phyloP scores from a whole-genome alignment of 73 alveolate species.

The Paramecium sonneborni region DNA sequence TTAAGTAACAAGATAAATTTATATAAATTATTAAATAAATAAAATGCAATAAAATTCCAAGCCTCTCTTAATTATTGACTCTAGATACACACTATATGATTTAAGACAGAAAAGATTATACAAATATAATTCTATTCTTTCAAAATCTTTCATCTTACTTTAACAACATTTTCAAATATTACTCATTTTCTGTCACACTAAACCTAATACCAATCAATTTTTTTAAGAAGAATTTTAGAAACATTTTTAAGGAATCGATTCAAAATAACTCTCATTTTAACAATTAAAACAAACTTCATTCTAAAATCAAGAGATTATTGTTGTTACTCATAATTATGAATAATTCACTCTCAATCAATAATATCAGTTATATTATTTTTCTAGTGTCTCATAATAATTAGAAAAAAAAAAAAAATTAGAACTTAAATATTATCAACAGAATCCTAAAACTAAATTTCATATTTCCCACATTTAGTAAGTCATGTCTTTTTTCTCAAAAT shows the following conservation, averaged over 20 bases:
- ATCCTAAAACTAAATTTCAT: neutral
- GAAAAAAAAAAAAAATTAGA: neutral
- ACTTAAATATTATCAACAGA: neutral
- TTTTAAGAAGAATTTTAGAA: neutral
- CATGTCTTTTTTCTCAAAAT: neutral
- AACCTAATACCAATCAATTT: neutral
- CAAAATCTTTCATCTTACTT: neutral
- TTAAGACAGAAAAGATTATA: neutral
- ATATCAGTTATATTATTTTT: slow-evolving; percentile 1
- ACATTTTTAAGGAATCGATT: neutral
- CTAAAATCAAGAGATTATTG: neutral
- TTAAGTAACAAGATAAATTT: neutral
- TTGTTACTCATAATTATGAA: neutral
- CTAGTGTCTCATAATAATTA: neutral
- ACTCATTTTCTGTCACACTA: neutral
- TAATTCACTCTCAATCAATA: neutral
- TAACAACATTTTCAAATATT: neutral
- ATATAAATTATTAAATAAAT: neutral
- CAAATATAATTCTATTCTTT: neutral
- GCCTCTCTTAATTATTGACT: neutral
- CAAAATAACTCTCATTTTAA: neutral
- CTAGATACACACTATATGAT: neutral
- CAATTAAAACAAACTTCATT: neutral
- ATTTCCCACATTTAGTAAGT: neutral
- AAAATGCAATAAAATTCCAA: neutral